phyloP scores from a whole-genome alignment of 441 rosid species.

The Geranium incanum region DNA sequence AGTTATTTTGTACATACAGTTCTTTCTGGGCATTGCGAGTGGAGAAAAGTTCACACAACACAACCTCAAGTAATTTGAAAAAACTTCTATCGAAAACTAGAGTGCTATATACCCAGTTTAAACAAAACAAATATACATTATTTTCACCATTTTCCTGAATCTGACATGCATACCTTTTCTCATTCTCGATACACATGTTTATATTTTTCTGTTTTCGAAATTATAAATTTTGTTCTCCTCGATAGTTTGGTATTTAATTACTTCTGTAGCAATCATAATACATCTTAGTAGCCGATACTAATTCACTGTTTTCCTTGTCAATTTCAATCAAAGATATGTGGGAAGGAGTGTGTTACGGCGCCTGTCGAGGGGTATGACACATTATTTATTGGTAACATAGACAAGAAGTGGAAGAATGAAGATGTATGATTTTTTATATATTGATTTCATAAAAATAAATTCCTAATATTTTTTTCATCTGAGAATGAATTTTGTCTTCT shows the following conservation, averaged over 20 bases:
- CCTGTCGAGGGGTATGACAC: slow-evolving; percentile 36
- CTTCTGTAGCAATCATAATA: background rate
- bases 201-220: slow-evolving; percentile 1
- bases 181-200: slow-evolving; percentile 5
- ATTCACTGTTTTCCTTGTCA: background rate
- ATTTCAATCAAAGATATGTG: slow-evolving; percentile 23
- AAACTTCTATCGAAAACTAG: background rate
- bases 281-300: background rate
- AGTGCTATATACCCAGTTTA: background rate
- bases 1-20: no score
- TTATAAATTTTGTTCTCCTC: background rate
- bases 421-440: slow-evolving; percentile 25
- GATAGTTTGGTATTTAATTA: background rate
- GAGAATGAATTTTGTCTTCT: slow-evolving; percentile 6
- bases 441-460: slow-evolving; percentile 10
- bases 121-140: background rate
- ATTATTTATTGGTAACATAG: slow-evolving; percentile 31
- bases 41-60: no score
- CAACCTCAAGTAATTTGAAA: no score
- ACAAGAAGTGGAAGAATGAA: slow-evolving; percentile 29
- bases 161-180: background rate
- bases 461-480: slow-evolving; percentile 2
- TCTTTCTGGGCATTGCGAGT: no score
- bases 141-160: background rate
- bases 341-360: slow-evolving; percentile 28